These are phyloP conservation scores for Alternaria gaisen DNA, from an alignment of 2,329 filamentous ascomycete genomes.

Conservation along the genomic window DNA sequence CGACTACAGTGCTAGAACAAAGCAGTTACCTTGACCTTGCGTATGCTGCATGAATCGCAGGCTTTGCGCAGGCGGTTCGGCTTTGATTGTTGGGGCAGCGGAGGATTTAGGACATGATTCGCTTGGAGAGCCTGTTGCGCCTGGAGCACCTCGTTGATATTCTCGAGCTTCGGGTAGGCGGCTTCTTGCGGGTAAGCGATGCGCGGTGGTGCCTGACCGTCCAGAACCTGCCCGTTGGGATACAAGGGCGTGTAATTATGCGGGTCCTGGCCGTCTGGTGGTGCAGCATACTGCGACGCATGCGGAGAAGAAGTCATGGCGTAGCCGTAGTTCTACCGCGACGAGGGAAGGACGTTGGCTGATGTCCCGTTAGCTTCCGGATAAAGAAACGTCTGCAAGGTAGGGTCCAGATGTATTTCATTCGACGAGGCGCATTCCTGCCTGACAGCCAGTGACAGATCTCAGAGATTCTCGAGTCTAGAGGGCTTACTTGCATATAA, in stretches of 20 bases:
- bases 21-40: conserved; percentile 50
- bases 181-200: conserved; percentile 34
- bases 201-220: conserved; percentile 24
- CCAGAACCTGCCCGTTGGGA: conserved; percentile 17
- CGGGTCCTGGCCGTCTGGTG: conserved; percentile 28
- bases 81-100: conserved; percentile 36
- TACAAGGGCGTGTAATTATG: conserved; percentile 48
- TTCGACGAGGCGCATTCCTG: background rate
- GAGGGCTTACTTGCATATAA: conserved; percentile 2
- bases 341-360: conserved; percentile 19
- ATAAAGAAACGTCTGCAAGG: background rate
- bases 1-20: background rate
- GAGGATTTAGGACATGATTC: conserved; percentile 42
- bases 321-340: conserved; percentile 26
- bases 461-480: background rate
- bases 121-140: conserved; percentile 48
- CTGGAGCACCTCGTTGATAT: conserved; percentile 49
- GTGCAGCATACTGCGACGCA: conserved; percentile 30
- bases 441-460: conserved; percentile 4
- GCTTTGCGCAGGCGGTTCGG: conserved; percentile 52
- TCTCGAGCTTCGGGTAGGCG: conserved; percentile 48
- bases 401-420: conserved; percentile 7
- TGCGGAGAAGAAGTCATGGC: conserved; percentile 21
- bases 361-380: conserved; percentile 21
- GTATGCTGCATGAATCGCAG: conserved; percentile 55